Evolutionary conservation across 345 rosid species (phyloP), one percentile per base, ranked within the genome.

Genomic region (Citrus hindsii): DNA sequence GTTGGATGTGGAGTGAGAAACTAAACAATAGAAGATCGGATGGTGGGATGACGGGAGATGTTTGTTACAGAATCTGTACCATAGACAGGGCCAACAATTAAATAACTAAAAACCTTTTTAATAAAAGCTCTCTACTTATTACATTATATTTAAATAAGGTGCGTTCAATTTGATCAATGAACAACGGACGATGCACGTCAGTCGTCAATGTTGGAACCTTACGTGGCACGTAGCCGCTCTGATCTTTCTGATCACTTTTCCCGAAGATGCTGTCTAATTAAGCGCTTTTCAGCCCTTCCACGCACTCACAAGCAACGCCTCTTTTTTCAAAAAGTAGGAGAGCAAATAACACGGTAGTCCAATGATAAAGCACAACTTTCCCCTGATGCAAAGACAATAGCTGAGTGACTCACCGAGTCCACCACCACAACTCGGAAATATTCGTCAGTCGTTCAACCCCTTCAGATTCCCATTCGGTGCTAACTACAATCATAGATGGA

Each of bases 401-500:
- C 22, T 27, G 60, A 53, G 9, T 55, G 37, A 33, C 22, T 40
- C 18, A 32, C 37, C 3, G 60, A 66, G n/a, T 67, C 33, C 9
- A 4, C 58, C 6, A 10, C 51, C 51, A 19, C 0, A 46, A 28
- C 51, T 4, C 63, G n/a, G 24, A 30, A 5, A 37, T 59, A 28
- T 51, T 70, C 22, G 18, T 4, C 51, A 46, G 51, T 46, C 51
- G 51, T 4, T 10, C 73, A 14, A 42, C 59, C 0, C 60, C 16
- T 69, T 33, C 8, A 32, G 46, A 32, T 32, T 30, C 22, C 3
- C 12, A 25, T 28, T 28, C 32, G 72, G 67, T 37, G 7, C 70
- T 66, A 21, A 10, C 38, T 9, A 2, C 10, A 5, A 9, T 35
- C 24, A 40, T 28, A 81, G 71, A 85, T 88, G 92, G 91, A 87